Percentiles rank a stretch among this genome's conserved stretches.
phyloP scores from a whole-genome alignment of 345 rosid species.

The Chamaenerion angustifolium region DNA sequence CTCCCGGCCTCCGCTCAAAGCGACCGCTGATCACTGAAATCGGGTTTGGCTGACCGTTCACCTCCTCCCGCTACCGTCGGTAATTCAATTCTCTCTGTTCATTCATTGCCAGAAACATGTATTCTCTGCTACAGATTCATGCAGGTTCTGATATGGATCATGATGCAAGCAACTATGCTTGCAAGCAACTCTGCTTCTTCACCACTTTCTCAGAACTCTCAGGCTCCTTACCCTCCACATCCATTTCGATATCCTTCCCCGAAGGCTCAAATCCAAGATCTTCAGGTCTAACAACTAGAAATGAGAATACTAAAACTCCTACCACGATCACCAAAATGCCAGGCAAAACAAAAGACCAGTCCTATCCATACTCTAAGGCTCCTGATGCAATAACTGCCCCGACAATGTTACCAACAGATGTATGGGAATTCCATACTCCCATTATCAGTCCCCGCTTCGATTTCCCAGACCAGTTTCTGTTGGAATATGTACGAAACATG shows the following conservation, averaged over 20 bases:
- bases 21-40: constrained; percentile 38
- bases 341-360: constrained; percentile 85
- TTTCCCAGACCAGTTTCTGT: too few species aligned
- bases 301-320: constrained; percentile 46
- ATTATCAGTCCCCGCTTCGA: too few species aligned
- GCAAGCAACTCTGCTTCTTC: constrained; percentile 44
- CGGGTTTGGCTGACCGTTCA: constrained; percentile 45
- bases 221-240: constrained; percentile 11
- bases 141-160: background rate
- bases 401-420: constrained; percentile 70
- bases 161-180: too few species aligned
- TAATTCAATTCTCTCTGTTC: background rate
- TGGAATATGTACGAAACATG: too few species aligned
- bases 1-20: constrained; percentile 70
- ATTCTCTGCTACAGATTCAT: background rate
- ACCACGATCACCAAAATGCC: constrained; percentile 50
- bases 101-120: background rate
- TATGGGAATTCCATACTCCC: constrained; percentile 92
- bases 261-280: too few species aligned
- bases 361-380: constrained; percentile 82
- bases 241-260: constrained; percentile 52
- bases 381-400: constrained; percentile 76
- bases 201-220: constrained; percentile 29
- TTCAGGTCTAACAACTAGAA: constrained; percentile 57
- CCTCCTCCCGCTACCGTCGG: constrained; percentile 88